A percentile compares a stretch with the other conserved stretches of the same genome.
Conservation (phyloP, 768 basidiomycete genomes). For the Mycena venus region DNA sequence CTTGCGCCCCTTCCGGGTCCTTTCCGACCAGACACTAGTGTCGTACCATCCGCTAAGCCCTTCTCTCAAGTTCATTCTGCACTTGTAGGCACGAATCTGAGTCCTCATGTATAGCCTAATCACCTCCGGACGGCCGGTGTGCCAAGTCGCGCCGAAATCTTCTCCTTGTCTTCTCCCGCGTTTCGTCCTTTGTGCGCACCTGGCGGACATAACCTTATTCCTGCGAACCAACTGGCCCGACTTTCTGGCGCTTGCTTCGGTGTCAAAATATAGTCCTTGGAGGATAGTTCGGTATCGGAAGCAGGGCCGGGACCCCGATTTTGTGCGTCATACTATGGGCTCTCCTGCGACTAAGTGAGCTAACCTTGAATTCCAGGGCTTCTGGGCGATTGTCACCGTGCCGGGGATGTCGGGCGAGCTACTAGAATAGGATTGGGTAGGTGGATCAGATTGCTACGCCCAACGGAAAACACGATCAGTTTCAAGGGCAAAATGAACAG, state of each 20-base stretch:
- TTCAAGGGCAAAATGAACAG: neutral
- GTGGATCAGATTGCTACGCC: neutral
- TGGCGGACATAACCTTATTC: conserved; percentile 15
- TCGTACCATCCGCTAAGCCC: neutral
- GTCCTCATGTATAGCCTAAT: conserved; percentile 8
- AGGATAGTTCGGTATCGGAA: neutral
- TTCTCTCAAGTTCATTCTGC: conserved; percentile 20
- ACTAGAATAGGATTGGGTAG: neutral
- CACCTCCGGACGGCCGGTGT: too few relatives aligned
- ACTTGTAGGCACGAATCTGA: neutral
- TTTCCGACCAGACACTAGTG: neutral
- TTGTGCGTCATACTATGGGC: neutral
- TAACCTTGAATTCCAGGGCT: neutral
- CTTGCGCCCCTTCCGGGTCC: too few relatives aligned
- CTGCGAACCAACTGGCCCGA: conserved; percentile 6
- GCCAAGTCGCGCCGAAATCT: neutral
- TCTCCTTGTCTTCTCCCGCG: conserved; percentile 12
- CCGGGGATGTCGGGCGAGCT: neutral
- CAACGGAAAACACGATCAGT: neutral
- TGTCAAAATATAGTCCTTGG: neutral
- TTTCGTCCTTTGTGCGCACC: conserved; percentile 9
- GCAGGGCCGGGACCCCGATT: neutral
- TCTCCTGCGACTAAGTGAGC: conserved; percentile 24
- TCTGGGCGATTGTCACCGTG: too few relatives aligned
- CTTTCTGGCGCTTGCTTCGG: neutral